phyloP scores from a whole-genome alignment of 208 protist genomes.

The Acanthamoeba culbertsoni region DNA sequence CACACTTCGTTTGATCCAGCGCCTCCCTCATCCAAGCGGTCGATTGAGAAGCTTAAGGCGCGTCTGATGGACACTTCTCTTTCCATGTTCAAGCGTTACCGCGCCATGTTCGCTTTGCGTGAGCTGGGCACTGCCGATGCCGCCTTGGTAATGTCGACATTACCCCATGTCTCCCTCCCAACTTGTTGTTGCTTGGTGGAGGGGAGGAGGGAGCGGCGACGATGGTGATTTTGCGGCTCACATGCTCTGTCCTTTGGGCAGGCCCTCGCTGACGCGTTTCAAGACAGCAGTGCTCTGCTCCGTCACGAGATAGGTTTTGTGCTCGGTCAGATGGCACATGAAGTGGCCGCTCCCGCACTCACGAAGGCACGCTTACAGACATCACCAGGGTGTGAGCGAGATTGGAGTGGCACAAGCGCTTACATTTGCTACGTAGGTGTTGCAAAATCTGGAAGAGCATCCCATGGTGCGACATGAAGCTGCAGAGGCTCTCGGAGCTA shows the following conservation, averaged over 20 bases:
- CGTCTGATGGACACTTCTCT: conserved; percentile 78
- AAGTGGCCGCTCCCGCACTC: conserved; percentile 66
- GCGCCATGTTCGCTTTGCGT: conserved; percentile 93
- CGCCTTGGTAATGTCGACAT: not conserved
- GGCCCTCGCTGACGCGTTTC: conserved; percentile 88
- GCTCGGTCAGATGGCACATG: conserved; percentile 95
- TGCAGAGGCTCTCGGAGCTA: conserved; percentile 96
- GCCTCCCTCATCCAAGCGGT: conserved; percentile 79
- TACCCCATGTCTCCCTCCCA: not conserved
- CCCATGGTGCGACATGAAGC: conserved; percentile 97
- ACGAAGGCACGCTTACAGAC: not conserved
- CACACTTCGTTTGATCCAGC: conserved; percentile 91
- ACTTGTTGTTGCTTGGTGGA: not conserved
- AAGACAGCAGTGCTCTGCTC: conserved; percentile 90
- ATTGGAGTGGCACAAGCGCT: not conserved
- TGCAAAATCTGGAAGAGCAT: conserved; percentile 89
- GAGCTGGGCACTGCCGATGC: conserved; percentile 57
- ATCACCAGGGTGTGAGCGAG: not conserved
- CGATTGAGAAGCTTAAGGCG: conserved; percentile 79
- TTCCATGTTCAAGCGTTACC: conserved; percentile 93
- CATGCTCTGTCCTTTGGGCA: not conserved
- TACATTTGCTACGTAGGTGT: conserved; percentile 52
- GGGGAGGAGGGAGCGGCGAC: no score
- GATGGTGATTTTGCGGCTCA: not conserved
- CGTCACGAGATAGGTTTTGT: conserved; percentile 97